phyloP scores from a whole-genome alignment of 2,329 filamentous ascomycete genomes.

The Aspergillus sp. region DNA sequence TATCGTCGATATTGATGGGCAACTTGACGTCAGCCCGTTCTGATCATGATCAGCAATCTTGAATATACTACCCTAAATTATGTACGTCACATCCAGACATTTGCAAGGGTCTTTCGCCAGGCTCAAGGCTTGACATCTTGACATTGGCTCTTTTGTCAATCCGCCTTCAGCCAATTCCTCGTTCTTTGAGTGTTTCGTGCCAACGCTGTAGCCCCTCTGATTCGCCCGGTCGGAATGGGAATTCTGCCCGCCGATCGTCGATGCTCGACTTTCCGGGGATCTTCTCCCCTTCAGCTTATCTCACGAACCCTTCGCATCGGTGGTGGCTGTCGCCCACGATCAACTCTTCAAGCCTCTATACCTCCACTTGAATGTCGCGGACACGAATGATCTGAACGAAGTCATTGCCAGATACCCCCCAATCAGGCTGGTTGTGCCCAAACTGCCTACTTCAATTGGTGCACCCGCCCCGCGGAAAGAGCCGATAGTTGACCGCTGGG shows the following conservation, averaged over 20 bases:
- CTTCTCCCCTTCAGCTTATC: neutral
- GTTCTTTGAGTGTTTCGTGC: neutral
- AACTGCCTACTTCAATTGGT: neutral
- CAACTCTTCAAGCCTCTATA: neutral
- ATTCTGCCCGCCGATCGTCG: slow-evolving; percentile 12
- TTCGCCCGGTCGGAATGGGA: slow-evolving; percentile 12
- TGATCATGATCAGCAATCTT: neutral
- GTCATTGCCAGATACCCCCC: neutral
- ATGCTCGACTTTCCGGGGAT: slow-evolving; percentile 9
- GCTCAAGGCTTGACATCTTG: neutral
- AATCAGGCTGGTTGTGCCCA: neutral
- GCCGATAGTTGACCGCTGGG: neutral
- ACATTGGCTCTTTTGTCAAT: neutral
- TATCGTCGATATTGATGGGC: neutral
- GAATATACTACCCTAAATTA: too few relatives aligned
- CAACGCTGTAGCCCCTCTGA: slow-evolving; percentile 5
- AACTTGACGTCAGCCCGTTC: neutral
- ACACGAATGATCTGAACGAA: neutral
- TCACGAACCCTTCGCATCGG: neutral
- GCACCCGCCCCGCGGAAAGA: neutral
- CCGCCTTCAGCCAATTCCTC: too few relatives aligned
- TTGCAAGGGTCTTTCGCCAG: neutral
- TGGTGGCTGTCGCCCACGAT: neutral
- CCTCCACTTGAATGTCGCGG: neutral
- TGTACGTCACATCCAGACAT: neutral